A percentile compares a stretch with the other conserved stretches of the same genome.
Evolutionary conservation across 305 asterid genomes (phyloP).

Genomic region (Striga hermonthica): DNA sequence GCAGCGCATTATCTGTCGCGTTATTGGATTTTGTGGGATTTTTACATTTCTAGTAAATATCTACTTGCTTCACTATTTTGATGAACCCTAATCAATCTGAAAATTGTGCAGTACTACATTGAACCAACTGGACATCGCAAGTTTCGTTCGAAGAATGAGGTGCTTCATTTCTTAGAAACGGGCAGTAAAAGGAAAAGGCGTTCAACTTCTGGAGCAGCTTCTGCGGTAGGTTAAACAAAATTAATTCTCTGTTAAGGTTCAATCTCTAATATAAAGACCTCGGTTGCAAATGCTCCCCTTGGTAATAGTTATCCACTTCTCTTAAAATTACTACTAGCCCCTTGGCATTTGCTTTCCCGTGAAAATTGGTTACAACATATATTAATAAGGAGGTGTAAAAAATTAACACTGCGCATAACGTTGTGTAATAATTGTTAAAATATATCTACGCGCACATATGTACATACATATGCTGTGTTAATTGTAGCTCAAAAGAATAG

Average conservation of each 20-base stretch:
- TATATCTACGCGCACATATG: too few relatives aligned
- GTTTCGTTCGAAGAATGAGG: conserved; percentile 72
- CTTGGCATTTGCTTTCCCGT: neutral
- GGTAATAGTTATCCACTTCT: neutral
- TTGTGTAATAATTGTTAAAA: too few relatives aligned
- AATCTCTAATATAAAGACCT: neutral
- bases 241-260: conserved; percentile 3
- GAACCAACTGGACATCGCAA: conserved; percentile 53
- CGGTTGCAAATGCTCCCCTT: neutral
- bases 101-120: conserved; percentile 55
- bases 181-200: conserved; percentile 54
- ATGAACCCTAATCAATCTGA: neutral
- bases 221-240: conserved; percentile 39
- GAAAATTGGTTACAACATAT: neutral
- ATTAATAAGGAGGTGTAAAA: too few relatives aligned
- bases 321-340: neutral
- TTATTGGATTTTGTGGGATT: too few relatives aligned
- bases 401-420: too few relatives aligned
- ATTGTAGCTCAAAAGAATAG: too few relatives aligned
- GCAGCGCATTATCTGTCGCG: too few relatives aligned
- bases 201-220: conserved; percentile 37
- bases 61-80: neutral
- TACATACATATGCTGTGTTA: too few relatives aligned
- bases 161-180: conserved; percentile 58
- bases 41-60: neutral